Evolutionary conservation across 2,329 filamentous ascomycete genomes (phyloP), one percentile per base, ranked within the genome.

Genomic region (Colletotrichum nymphaeae): DNA sequence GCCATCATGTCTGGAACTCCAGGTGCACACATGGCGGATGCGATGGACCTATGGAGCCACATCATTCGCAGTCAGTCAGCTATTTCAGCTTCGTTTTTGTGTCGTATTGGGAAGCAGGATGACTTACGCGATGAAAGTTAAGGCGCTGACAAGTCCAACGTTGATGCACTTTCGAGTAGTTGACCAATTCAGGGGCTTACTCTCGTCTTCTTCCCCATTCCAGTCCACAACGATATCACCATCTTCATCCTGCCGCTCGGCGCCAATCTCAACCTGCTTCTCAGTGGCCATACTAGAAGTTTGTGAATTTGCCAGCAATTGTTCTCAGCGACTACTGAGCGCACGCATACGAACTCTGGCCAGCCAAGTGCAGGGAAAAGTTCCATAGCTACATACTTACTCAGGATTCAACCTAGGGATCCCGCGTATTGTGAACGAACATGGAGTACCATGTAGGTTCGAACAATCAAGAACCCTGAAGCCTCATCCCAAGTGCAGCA

Each of bases 171-270:
- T 86, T 52, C 77, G 79, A 37, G 60, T 67, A 5, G 69, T 69
- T 3, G 84, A 76, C 90, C 90, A 93, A 78, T 93, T 93, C 75
- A 88, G 80, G 0, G 91, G 91, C 74, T 92, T 91, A 35, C 85
- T 81, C 1, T 87, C 87, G 67, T 92, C 90, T 64, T 89, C 80
- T 0, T 87, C 86, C 0, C 88, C 86, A 75, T 92, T 88, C 88
- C 90, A 93, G 72, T 86, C 86, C 12, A 93, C 87, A 4, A 58
- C 9, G 19, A 66, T n/a, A 26, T 66, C 56, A 46, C 63, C 53
- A 9, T 58, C 30, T 8, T 66, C 63, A 30, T 66, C 59, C 14
- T 19, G 59, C 8, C 16, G 16, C 14, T 58, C 26, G 26, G 8
- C 26, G 7, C 26, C 26, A 26, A 58, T 30, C 16, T 32, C 55